phyloP scores from a whole-genome alignment of 305 asterid genomes.

The Lippia alba region DNA sequence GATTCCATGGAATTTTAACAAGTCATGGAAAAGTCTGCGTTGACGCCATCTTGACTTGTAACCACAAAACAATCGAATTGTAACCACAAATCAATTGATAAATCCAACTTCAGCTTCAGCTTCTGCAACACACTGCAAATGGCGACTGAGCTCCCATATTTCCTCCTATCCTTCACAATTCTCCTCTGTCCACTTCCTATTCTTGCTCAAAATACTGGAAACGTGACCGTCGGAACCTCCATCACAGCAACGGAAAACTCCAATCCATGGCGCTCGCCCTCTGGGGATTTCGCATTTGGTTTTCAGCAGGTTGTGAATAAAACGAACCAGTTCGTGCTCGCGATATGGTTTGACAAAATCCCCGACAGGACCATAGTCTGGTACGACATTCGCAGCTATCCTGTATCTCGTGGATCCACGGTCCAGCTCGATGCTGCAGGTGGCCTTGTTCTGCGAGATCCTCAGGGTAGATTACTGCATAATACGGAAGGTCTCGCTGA shows the following conservation, averaged over 20 bases:
- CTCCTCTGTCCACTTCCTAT: neutral
- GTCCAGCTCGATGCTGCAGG: constrained; percentile 21
- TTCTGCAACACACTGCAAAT: neutral
- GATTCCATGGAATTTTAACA: no score
- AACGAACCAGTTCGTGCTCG: constrained; percentile 18
- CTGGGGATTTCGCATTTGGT: constrained; percentile 50
- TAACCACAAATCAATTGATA: neutral
- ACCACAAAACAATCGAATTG: no score
- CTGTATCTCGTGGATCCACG: constrained; percentile 33
- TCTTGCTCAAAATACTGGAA: constrained; percentile 27
- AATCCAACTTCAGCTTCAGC: neutral
- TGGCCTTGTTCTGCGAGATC: constrained; percentile 39
- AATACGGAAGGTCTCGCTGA: constrained; percentile 4
- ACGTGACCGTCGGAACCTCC: constrained; percentile 28
- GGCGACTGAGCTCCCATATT: constrained; percentile 13
- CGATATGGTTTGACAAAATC: constrained; percentile 48
- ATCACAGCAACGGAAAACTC: constrained; percentile 33
- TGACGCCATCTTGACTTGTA: neutral
- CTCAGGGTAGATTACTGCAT: neutral
- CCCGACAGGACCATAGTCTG: constrained; percentile 39
- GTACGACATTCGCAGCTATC: constrained; percentile 33
- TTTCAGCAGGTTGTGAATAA: constrained; percentile 32
- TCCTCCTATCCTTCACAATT: constrained; percentile 9
- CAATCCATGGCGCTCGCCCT: constrained; percentile 38
- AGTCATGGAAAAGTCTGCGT: neutral